Evolutionary conservation across 2,329 filamentous ascomycete species (phyloP).

Genomic region (Aspergillus melleus): DNA sequence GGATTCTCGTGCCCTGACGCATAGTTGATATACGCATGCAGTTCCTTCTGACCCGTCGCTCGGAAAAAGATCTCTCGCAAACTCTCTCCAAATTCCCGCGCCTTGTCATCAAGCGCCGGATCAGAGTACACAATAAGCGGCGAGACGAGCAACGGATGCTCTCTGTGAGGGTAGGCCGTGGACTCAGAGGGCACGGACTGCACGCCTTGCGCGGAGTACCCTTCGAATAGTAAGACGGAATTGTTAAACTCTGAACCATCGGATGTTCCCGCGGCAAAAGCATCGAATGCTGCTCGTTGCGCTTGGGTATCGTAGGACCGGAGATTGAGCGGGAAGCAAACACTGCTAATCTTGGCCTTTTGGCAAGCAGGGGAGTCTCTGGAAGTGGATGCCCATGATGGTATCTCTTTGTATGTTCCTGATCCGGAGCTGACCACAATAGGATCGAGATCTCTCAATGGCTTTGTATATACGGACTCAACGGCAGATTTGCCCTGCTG

Average conservation of each 20-base stretch:
- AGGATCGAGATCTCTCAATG: slow-evolving; percentile 41
- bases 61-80: slow-evolving; percentile 41
- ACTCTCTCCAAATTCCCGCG: slow-evolving; percentile 38
- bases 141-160: slow-evolving; percentile 42
- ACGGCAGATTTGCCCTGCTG: slow-evolving; percentile 5
- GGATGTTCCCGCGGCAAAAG: slow-evolving; percentile 31
- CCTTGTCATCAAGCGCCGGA: slow-evolving; percentile 33
- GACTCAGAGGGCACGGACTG: slow-evolving; percentile 32
- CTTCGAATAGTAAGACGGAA: slow-evolving; percentile 54
- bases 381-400: slow-evolving; percentile 37
- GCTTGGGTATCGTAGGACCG: slow-evolving; percentile 36
- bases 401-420: slow-evolving; percentile 46
- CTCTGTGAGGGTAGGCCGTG: slow-evolving; percentile 47
- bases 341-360: slow-evolving; percentile 37
- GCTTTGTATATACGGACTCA: not conserved
- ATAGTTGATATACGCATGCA: slow-evolving; percentile 54
- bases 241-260: slow-evolving; percentile 27
- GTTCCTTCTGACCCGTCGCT: slow-evolving; percentile 32
- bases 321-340: slow-evolving; percentile 44
- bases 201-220: slow-evolving; percentile 50
- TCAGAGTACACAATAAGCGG: slow-evolving; percentile 41
- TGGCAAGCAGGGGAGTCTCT: slow-evolving; percentile 32
- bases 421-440: slow-evolving; percentile 24
- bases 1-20: slow-evolving; percentile 50
- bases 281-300: slow-evolving; percentile 33